These are phyloP conservation scores for Pascua sp. DNA, from an alignment of 1,284 basidiomycete species.

Conservation along the genomic window DNA sequence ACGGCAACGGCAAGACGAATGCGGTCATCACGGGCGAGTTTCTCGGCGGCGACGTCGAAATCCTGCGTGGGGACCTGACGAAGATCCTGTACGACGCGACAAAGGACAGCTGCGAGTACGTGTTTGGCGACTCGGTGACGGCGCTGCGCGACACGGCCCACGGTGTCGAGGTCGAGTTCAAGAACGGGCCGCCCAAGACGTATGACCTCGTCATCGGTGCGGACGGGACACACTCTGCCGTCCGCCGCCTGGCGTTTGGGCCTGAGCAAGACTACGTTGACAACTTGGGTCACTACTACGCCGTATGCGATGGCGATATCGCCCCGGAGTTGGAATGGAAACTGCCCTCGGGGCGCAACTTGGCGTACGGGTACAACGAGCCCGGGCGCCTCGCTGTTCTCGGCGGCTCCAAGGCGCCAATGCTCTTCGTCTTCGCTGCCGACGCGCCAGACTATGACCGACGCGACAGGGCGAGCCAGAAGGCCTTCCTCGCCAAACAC, in stretches of 20 bases:
- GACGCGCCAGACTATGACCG: not conserved
- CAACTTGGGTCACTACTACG: conserved; percentile 36
- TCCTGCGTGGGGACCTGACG: conserved; percentile 51
- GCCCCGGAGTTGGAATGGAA: conserved; percentile 51
- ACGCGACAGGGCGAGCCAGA: not conserved
- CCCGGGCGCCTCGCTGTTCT: not conserved
- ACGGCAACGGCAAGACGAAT: conserved; percentile 50
- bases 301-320: conserved; percentile 32
- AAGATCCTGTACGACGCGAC: conserved; percentile 42
- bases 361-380: not conserved
- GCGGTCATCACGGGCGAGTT: conserved; percentile 50
- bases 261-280: conserved; percentile 39
- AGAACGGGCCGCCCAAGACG: conserved; percentile 47
- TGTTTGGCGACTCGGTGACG: conserved; percentile 40
- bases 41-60: conserved; percentile 25
- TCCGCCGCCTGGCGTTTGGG: conserved; percentile 2
- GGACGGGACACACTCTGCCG: not conserved
- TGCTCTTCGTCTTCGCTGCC: not conserved
- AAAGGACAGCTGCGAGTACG: conserved; percentile 13
- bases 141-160: conserved; percentile 42
- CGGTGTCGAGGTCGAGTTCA: conserved; percentile 41
- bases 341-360: conserved; percentile 36
- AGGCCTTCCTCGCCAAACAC: not conserved
- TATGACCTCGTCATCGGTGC: conserved; percentile 1
- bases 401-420: not conserved